Conservation (phyloP, 495 filamentous ascomycete species). For the Collariella sp. region DNA sequence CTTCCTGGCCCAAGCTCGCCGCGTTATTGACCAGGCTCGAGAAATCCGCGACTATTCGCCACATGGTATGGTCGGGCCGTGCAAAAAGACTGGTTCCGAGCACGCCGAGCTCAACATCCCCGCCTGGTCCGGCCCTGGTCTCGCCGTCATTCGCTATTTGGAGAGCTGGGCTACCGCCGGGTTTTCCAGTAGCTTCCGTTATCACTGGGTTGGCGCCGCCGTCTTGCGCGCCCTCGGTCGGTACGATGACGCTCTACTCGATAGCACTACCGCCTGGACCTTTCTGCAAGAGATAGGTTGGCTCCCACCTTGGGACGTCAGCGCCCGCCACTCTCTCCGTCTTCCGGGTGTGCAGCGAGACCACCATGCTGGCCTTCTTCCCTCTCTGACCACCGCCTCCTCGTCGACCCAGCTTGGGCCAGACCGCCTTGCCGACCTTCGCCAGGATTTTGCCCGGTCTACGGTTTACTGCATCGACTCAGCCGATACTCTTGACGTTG, state of each 20-base stretch:
- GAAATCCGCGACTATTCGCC: slow-evolving; percentile 50
- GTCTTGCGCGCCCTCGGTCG: slow-evolving; percentile 63
- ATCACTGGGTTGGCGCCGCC: slow-evolving; percentile 56
- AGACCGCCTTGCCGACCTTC: slow-evolving; percentile 47
- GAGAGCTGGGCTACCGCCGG: slow-evolving; percentile 55
- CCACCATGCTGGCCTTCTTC: slow-evolving; percentile 27
- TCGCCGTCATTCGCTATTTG: slow-evolving; percentile 58
- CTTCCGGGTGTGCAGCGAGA: slow-evolving; percentile 44
- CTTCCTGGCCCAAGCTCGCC: slow-evolving; percentile 59
- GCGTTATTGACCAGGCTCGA: slow-evolving; percentile 59
- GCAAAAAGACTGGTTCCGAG: slow-evolving; percentile 20
- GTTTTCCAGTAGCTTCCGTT: slow-evolving; percentile 37
- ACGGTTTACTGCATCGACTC: slow-evolving; percentile 81
- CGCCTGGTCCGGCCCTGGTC: slow-evolving; percentile 42
- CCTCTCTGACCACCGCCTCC: background rate
- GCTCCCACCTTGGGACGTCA: slow-evolving; percentile 72
- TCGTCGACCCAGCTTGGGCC: slow-evolving; percentile 13
- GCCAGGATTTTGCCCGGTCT: slow-evolving; percentile 61
- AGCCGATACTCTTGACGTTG: slow-evolving; percentile 63
- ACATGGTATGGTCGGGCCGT: slow-evolving; percentile 44
- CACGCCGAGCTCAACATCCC: slow-evolving; percentile 10
- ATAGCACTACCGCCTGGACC: slow-evolving; percentile 48
- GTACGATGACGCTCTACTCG: slow-evolving; percentile 54
- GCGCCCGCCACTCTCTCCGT: slow-evolving; percentile 50
- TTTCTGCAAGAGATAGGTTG: slow-evolving; percentile 84